Evolutionary conservation across 2,329 filamentous ascomycete species (phyloP).

Genomic region (Pestalotiopsis sp.): DNA sequence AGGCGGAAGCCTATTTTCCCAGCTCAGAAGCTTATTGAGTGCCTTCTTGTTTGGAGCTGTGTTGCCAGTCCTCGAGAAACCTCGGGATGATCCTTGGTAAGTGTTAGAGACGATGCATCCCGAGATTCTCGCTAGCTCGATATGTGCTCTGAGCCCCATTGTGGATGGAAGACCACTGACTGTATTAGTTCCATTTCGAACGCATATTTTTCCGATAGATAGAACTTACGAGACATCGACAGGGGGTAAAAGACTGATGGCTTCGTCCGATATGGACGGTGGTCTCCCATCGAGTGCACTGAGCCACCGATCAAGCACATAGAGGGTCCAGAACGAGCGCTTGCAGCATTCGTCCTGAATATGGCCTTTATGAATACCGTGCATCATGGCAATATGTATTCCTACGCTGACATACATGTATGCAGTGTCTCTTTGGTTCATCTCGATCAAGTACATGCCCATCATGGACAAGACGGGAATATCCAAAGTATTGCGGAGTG

Average conservation of each 20-base stretch:
- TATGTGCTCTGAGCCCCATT: slow-evolving; percentile 43
- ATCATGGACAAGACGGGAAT: slow-evolving; percentile 46
- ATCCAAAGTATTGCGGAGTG: slow-evolving; percentile 40
- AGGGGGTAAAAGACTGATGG: slow-evolving; percentile 43
- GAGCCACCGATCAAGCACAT: slow-evolving; percentile 49
- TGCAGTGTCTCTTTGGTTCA: slow-evolving; percentile 48
- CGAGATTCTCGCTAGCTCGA: slow-evolving; percentile 47
- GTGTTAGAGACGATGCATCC: slow-evolving; percentile 49
- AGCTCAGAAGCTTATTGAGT: slow-evolving; percentile 41
- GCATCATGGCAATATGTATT: slow-evolving; percentile 48
- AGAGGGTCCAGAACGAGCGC: slow-evolving; percentile 53
- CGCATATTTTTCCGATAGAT: not conserved
- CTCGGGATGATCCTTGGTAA: slow-evolving; percentile 38
- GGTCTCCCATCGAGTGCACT: slow-evolving; percentile 51
- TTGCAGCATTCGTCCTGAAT: slow-evolving; percentile 42
- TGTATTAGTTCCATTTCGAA: slow-evolving; percentile 20
- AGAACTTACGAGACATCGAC: slow-evolving; percentile 38
- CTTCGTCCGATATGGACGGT: slow-evolving; percentile 45
- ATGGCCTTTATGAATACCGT: slow-evolving; percentile 46
- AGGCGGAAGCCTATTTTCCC: slow-evolving; percentile 38
- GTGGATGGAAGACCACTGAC: slow-evolving; percentile 40
- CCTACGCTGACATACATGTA: slow-evolving; percentile 48
- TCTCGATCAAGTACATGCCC: slow-evolving; percentile 49
- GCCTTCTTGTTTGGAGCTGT: slow-evolving; percentile 38
- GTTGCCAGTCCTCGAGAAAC: slow-evolving; percentile 22